Base-by-base conservation (phyloP, 2,329 filamentous ascomycete genomes). In the Seiridium unicorne region DNA sequence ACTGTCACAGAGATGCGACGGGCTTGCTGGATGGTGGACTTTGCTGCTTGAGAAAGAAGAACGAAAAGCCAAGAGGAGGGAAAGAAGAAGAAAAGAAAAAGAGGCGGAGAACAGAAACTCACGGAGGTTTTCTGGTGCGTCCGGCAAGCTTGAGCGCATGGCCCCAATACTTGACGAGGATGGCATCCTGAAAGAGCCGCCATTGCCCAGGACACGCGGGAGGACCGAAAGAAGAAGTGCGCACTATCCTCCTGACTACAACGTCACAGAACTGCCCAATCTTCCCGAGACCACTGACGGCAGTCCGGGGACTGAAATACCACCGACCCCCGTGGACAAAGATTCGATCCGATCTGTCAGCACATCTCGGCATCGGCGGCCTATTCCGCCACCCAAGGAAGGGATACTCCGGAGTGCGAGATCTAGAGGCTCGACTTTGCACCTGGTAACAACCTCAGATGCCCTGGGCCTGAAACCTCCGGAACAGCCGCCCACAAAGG, bases 1-100 rank as follows among this genome's bases (percentile, higher is more conserved):
- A 3, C 76, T 97, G 42, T 87, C 93, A 3, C 92, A 97, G 72
- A 85, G 92, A 65, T 98, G 95, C 70, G 94, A 99, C 75, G 85
- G 89, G 5, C 79, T 99, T 54, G 92, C 93, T 55, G 95, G 95
- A 5, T 99, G 95, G 95, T 99, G 95, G 95, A 91, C 92, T 3
- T 76, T 99, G 35, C 78, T 99, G 44, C 87, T 98, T 8, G 95
- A 98, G 70, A 99, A 98, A 73, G 95, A 99, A 71, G 87, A 93
- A 72, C 87, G 93, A 7, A 99, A 99, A 74, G 89, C 93, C 64
- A 84, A 79, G 63, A 83, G 93, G 62, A 83, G 89, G 63, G 93
- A 97, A 68, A 85, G 87, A 57, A 97, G 94, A 71, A 86, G 94
- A 7, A 92, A 85, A 70, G 93, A 98, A 72, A 88, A 87, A 67